Percentiles rank a stretch among this genome's conserved stretches.
These are phyloP conservation scores for Aphanomyces astaci DNA, from an alignment of 352 stramenopile species.

Conservation along the genomic window DNA sequence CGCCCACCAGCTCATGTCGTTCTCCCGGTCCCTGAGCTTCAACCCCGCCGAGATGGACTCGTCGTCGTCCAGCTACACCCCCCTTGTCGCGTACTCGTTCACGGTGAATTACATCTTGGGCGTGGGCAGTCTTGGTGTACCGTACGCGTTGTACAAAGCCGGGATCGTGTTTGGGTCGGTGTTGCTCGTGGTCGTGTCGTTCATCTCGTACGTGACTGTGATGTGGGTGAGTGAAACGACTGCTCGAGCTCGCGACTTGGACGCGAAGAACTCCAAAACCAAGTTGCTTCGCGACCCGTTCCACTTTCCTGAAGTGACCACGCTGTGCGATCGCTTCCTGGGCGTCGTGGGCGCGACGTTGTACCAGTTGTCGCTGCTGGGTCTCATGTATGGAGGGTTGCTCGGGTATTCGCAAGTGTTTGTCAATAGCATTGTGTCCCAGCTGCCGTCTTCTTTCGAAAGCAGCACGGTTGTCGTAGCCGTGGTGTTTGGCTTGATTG, in stretches of 20 bases:
- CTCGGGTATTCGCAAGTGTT: slow-evolving; percentile 89
- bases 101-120: slow-evolving; percentile 91
- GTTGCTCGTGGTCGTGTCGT: slow-evolving; percentile 69
- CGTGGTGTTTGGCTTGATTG: slow-evolving; percentile 72
- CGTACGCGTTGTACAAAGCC: slow-evolving; percentile 76
- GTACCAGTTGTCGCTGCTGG: slow-evolving; percentile 81
- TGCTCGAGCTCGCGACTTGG: slow-evolving; percentile 41
- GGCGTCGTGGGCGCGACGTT: slow-evolving; percentile 46
- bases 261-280: slow-evolving; percentile 19
- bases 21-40: slow-evolving; percentile 40
- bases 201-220: slow-evolving; percentile 84
- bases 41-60: not conserved
- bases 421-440: slow-evolving; percentile 70
- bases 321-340: slow-evolving; percentile 69
- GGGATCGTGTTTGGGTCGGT: slow-evolving; percentile 66
- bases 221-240: slow-evolving; percentile 83
- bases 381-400: slow-evolving; percentile 84
- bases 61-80: slow-evolving; percentile 39
- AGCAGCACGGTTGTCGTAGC: slow-evolving; percentile 49
- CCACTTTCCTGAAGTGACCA: slow-evolving; percentile 71
- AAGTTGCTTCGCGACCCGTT: slow-evolving; percentile 15
- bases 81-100: slow-evolving; percentile 78
- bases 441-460: slow-evolving; percentile 45
- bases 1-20: slow-evolving; percentile 53
- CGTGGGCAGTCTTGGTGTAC: slow-evolving; percentile 84